phyloP scores from a whole-genome alignment of 192 early-diverging fungal species.

The Umbelopsis sp. region DNA sequence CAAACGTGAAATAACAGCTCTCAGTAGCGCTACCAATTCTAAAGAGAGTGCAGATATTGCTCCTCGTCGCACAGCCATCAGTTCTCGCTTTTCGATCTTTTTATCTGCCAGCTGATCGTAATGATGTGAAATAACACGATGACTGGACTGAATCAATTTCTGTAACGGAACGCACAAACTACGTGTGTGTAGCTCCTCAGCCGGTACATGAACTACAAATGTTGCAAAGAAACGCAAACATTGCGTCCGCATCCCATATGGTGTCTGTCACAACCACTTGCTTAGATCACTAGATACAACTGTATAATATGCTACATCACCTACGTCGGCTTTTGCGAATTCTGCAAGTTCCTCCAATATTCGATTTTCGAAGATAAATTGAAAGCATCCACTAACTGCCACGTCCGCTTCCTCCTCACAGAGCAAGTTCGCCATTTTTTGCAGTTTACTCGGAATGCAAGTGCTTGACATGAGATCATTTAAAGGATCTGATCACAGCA shows the following conservation, averaged over 20 bases:
- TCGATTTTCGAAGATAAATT: slow-evolving; percentile 35
- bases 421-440: neutral
- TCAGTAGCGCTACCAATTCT: slow-evolving; percentile 39
- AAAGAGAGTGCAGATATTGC: slow-evolving; percentile 39
- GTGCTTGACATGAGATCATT: slow-evolving; percentile 20
- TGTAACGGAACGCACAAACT: slow-evolving; percentile 41
- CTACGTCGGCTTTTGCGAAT: slow-evolving; percentile 45
- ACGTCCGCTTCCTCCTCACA: neutral
- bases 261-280: slow-evolving; percentile 29
- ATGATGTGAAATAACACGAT: slow-evolving; percentile 39
- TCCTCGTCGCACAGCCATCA: slow-evolving; percentile 29
- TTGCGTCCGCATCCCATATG: slow-evolving; percentile 44
- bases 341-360: slow-evolving; percentile 39
- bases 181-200: slow-evolving; percentile 34
- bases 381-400: slow-evolving; percentile 27
- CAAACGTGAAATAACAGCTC: slow-evolving; percentile 41
- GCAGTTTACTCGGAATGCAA: slow-evolving; percentile 4
- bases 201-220: slow-evolving; percentile 40
- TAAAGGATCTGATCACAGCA: slow-evolving; percentile 4
- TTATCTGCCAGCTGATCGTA: slow-evolving; percentile 35
- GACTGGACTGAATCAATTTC: slow-evolving; percentile 38
- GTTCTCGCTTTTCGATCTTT: slow-evolving; percentile 15
- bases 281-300: neutral
- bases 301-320: neutral
- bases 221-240: slow-evolving; percentile 41